These are phyloP conservation scores for Pouteria glomerata DNA, from an alignment of 148 eudicot species.

Conservation along the genomic window DNA sequence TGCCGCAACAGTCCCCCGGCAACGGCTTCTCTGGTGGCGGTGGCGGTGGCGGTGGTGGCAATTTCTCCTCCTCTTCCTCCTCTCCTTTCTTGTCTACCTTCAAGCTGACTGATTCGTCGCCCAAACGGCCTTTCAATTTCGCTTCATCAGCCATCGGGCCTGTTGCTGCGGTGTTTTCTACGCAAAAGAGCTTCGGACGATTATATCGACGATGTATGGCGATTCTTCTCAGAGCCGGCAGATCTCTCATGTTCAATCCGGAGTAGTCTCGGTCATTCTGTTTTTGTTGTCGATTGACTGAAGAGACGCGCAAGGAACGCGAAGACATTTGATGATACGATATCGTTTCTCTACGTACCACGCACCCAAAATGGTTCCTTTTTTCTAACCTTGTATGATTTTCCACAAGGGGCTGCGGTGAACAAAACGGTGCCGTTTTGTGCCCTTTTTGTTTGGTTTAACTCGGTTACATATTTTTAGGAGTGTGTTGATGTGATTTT, in stretches of 20 bases:
- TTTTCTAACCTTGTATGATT: too few species aligned
- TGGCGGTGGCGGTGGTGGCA: conserved; percentile 25
- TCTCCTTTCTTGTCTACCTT: background rate
- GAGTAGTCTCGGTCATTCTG: background rate
- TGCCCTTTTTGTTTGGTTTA: too few species aligned
- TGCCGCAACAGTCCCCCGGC: conserved; percentile 76
- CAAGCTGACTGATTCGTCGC: conserved; percentile 1
- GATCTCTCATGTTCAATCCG: conserved; percentile 22
- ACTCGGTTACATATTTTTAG: too few species aligned
- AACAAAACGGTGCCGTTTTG: too few species aligned
- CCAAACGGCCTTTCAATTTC: background rate
- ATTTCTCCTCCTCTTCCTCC: conserved; percentile 8
- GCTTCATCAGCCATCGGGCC: background rate
- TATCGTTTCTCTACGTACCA: conserved; percentile 8
- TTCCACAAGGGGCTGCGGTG: too few species aligned
- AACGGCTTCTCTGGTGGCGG: conserved; percentile 69
- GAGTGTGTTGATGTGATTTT: too few species aligned
- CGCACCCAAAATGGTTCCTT: too few species aligned
- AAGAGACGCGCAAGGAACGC: too few species aligned
- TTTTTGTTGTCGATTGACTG: background rate
- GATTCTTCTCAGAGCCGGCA: conserved; percentile 8
- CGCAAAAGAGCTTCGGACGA: conserved; percentile 4
- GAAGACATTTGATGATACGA: conserved; percentile 9
- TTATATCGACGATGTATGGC: conserved; percentile 7
- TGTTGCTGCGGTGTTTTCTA: background rate